Base-by-base conservation (phyloP, 208 protist genomes). In the Leptomonas pyrrhocoris region DNA sequence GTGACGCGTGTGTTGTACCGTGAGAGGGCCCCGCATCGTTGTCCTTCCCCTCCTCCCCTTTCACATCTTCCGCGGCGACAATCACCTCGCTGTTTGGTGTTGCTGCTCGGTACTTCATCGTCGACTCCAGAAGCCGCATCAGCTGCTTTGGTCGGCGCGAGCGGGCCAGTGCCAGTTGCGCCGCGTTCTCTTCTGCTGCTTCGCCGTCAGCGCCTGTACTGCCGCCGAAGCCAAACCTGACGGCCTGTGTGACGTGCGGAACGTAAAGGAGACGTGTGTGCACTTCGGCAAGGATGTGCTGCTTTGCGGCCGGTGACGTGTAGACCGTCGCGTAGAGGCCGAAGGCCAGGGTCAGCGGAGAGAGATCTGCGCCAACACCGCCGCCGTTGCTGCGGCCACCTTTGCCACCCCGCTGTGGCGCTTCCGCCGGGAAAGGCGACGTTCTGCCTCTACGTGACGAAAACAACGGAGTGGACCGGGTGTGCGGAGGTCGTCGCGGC, bases 81-180 rank as follows among this genome's bases (percentile, higher is more conserved):
- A 13, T 5, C 7, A 19, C 30, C 5, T 5, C 21, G 51, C 25
- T 57, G 51, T 13, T 15, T 18, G 21, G 53, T 40, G 53, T 12
- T 23, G 18, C 12, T 34, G 19, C n/a, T 16, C 18, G 60, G 0
- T 19, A 49, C 56, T 45, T 62, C 40, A 59, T 38, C 15, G 2
- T 66, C 7, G 46, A 38, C 28, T 77, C 72, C 8, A 77, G 63
- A 5, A 71, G 40, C 7, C 49, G 72, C 63, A 77, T 71, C 38
- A 77, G 55, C 48, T 67, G 63, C 31, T 25, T 23, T 36, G 63
- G 45, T 13, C 72, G 72, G 1, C 72, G 55, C 15, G 30, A 15
- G 5, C 34, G 55, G 18, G 56, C 62, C 6, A 36, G 34, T 12
- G 16, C 18, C 3, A 77, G 56, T 19, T 54, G 55, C 27, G 45